Base-by-base conservation (phyloP, 257 asterid genomes). In the Solanum piurae region DNA sequence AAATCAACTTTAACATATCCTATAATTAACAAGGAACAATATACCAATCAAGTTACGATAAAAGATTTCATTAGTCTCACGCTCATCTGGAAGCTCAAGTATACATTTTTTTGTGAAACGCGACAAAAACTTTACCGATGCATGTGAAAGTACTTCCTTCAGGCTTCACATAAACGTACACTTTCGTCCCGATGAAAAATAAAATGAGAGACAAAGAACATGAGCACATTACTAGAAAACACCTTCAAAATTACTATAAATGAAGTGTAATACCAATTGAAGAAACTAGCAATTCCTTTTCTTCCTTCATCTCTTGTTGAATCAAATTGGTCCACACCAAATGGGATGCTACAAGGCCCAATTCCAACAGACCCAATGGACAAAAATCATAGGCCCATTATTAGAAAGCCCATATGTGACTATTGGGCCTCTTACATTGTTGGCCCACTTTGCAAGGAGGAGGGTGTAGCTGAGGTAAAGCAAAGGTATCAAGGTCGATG, bases 271-370 rank as follows among this genome's bases (percentile, higher is more conserved):
- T 95, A 95, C 99, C 99, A 95, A 75, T 97, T 95, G 86, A 95
- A 97, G 91, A 93, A 97, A 36, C 98, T 95, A 85, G 90, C 92
- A 66, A 97, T 95, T 12, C 94, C 98, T 55, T 89, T 92, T 12
- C 98, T 86, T 9, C 99, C 99, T 75, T 93, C 93, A 9, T 90
- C 92, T 0, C 98, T 94, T 1, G 88, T 29, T 7, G 94, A 34
- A 49, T 97, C 99, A 33, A 97, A 95, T 46, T 95, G 99, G 76
- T 97, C 99, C 3, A 95, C 98, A 0, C 99, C 99, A 86, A 97
- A 97, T 0, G 99, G 99, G 25, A 97, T 88, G 87, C 97, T 95
- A 93, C 99, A 97, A 1, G 99, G 99, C 90, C 99, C 76, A 29
- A 97, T 95, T n/a, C 99, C 98, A 9, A 91, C 94, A 0, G 96